These are phyloP conservation scores for Lecanicillium sp. DNA, from an alignment of 2,329 filamentous ascomycete genomes.

Conservation along the genomic window DNA sequence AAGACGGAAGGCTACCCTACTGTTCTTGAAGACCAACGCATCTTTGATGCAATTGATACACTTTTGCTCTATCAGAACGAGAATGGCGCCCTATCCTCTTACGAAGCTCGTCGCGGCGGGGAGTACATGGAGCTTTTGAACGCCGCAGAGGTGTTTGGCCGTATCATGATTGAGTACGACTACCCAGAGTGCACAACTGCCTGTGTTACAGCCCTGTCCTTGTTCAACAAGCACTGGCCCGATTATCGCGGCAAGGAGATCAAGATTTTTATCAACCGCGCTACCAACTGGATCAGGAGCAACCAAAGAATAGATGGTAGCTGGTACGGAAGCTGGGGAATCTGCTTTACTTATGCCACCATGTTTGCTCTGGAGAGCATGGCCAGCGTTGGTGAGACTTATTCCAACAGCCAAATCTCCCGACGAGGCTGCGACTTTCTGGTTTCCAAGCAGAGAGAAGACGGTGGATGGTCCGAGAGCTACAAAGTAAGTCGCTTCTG, in stretches of 20 bases:
- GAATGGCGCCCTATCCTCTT: slow-evolving; percentile 81
- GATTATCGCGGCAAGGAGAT: slow-evolving; percentile 74
- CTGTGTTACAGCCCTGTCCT: slow-evolving; percentile 76
- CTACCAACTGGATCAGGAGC: slow-evolving; percentile 74
- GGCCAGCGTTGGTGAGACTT: slow-evolving; percentile 72
- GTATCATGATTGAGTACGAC: slow-evolving; percentile 98
- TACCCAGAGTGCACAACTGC: slow-evolving; percentile 98
- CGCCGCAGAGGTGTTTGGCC: slow-evolving; percentile 90
- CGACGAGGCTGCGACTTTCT: slow-evolving; percentile 79
- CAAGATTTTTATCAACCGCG: slow-evolving; percentile 59
- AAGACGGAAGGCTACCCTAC: slow-evolving; percentile 66
- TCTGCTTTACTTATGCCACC: slow-evolving; percentile 94
- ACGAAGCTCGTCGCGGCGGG: slow-evolving; percentile 75
- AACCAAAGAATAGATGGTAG: slow-evolving; percentile 76
- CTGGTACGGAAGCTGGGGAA: slow-evolving; percentile 97
- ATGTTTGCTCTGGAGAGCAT: slow-evolving; percentile 95
- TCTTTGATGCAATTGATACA: slow-evolving; percentile 85
- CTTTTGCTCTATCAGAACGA: slow-evolving; percentile 84
- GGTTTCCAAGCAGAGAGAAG: slow-evolving; percentile 71
- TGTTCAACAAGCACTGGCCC: slow-evolving; percentile 77
- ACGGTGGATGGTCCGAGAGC: slow-evolving; percentile 95
- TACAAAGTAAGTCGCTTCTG: slow-evolving; percentile 52
- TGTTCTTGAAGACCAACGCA: slow-evolving; percentile 65
- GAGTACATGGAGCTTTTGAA: slow-evolving; percentile 79
- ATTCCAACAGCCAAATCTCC: slow-evolving; percentile 62